Evolutionary conservation across 208 protist species (phyloP).

Genomic region (Herpetomonas muscarum): DNA sequence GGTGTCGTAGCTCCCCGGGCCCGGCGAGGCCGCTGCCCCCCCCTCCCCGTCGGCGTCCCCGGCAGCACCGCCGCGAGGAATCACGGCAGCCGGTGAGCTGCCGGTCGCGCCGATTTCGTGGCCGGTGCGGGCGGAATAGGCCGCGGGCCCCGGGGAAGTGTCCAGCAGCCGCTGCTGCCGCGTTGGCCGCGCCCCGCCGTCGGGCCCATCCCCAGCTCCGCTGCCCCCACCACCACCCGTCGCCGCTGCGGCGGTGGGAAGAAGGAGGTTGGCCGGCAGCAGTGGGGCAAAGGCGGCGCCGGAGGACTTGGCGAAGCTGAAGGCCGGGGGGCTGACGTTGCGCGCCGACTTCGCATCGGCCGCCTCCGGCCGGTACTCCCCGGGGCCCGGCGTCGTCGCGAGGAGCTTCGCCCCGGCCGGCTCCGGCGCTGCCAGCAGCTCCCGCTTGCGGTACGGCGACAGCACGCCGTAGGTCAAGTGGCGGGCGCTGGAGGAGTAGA

Average conservation of each 20-base stretch:
- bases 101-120: slow-evolving; percentile 5
- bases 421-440: neutral
- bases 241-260: neutral
- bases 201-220: neutral
- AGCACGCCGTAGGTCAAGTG: neutral
- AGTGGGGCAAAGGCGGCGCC: neutral
- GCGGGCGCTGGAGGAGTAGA: neutral
- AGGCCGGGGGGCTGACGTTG: slow-evolving; percentile 5
- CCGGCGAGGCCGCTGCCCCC: slow-evolving; percentile 11
- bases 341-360: slow-evolving; percentile 1
- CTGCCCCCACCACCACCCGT: neutral
- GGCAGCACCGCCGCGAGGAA: neutral
- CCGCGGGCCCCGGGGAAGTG: slow-evolving; percentile 15
- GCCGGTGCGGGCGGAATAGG: slow-evolving; percentile 3
- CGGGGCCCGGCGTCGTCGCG: slow-evolving; percentile 3
- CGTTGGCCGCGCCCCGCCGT: slow-evolving; percentile 18
- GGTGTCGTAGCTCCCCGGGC: slow-evolving; percentile 26
- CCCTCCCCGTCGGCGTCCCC: slow-evolving; percentile 5
- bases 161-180: slow-evolving; percentile 24
- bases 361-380: slow-evolving; percentile 8
- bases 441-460: neutral
- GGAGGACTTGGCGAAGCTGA: slow-evolving; percentile 12
- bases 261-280: neutral
- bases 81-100: slow-evolving; percentile 1
- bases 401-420: neutral